A percentile compares a stretch with the other conserved stretches of the same genome.
Evolutionary conservation across 2,329 filamentous ascomycete species (phyloP).

Genomic region (Alternaria arbusti): DNA sequence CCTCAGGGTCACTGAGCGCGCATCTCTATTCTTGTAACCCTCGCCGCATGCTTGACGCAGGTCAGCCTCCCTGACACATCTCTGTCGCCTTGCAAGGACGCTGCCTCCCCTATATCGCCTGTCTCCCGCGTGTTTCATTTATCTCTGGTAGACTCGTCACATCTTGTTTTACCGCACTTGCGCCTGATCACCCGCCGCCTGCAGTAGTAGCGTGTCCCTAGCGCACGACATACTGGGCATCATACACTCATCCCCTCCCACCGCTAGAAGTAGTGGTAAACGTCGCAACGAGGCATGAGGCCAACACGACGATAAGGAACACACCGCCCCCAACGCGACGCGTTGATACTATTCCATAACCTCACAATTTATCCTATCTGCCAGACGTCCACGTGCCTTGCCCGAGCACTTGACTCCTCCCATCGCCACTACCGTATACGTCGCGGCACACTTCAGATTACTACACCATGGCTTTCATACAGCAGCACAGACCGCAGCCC

Average conservation of each 20-base stretch:
- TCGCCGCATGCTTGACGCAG: background rate
- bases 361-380: slow-evolving; percentile 9
- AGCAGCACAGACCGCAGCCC: slow-evolving; percentile 46
- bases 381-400: slow-evolving; percentile 25
- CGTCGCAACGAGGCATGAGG: slow-evolving; percentile 29
- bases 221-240: slow-evolving; percentile 28
- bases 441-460: slow-evolving; percentile 11
- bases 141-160: background rate
- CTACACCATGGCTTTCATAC: slow-evolving; percentile 46
- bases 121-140: background rate
- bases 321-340: slow-evolving; percentile 12
- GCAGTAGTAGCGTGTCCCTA: slow-evolving; percentile 29
- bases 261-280: slow-evolving; percentile 19
- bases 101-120: background rate
- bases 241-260: slow-evolving; percentile 25
- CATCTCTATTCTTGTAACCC: background rate
- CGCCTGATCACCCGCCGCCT: slow-evolving; percentile 26
- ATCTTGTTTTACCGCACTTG: slow-evolving; percentile 18
- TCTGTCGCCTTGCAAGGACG: background rate
- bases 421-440: slow-evolving; percentile 17
- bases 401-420: slow-evolving; percentile 16
- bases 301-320: slow-evolving; percentile 17
- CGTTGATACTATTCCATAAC: background rate
- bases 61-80: background rate
- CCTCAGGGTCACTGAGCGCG: background rate